Conservation (phyloP, 441 rosid species). For the Flueggea neowawraea region DNA sequence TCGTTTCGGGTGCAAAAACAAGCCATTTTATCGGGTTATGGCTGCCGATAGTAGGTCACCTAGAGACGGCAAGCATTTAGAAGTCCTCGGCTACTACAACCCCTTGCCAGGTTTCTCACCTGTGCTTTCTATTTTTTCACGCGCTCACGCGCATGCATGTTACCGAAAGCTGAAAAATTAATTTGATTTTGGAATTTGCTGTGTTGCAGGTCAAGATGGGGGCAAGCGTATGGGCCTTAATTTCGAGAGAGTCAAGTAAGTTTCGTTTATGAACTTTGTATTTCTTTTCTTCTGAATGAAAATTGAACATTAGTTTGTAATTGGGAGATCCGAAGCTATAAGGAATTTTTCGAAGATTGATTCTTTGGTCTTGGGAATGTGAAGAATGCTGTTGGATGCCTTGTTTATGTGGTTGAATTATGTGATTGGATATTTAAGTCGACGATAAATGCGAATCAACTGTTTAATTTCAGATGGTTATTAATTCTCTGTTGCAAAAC, state of each 20-base stretch:
- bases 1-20: constrained; percentile 58
- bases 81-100: constrained; percentile 61
- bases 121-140: background rate
- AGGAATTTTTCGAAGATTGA: too few relatives aligned
- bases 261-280: background rate
- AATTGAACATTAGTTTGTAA: too few relatives aligned
- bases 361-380: too few relatives aligned
- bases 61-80: constrained; percentile 74
- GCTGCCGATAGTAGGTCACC: constrained; percentile 71
- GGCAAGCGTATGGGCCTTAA: constrained; percentile 86
- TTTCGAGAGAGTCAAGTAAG: constrained; percentile 77
- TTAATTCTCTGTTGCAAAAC: too few relatives aligned
- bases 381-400: too few relatives aligned
- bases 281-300: too few relatives aligned
- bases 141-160: background rate
- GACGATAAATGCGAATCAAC: too few relatives aligned
- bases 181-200: constrained; percentile 8
- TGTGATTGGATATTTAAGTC: too few relatives aligned
- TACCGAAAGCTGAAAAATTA: background rate
- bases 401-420: too few relatives aligned
- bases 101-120: constrained; percentile 49
- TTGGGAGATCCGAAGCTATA: too few relatives aligned
- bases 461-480: too few relatives aligned
- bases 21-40: constrained; percentile 62
- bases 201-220: constrained; percentile 63